Evolutionary conservation across 2,329 filamentous ascomycete species (phyloP).

Genomic region (Apiospora sp.): DNA sequence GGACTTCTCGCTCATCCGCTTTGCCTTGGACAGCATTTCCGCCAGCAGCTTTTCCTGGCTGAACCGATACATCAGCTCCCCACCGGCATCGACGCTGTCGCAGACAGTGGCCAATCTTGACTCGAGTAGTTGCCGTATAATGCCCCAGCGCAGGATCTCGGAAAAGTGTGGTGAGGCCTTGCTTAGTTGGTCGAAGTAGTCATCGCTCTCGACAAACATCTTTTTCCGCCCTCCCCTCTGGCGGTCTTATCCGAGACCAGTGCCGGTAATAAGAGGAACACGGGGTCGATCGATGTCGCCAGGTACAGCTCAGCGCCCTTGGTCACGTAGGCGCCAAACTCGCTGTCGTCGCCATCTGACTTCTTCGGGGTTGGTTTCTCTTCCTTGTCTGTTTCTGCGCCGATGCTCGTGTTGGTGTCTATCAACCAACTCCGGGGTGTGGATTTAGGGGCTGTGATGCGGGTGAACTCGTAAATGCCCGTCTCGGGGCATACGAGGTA

Average conservation of each 20-base stretch:
- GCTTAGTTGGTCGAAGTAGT: constrained; percentile 72
- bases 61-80: constrained; percentile 85
- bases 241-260: constrained; percentile 56
- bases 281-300: constrained; percentile 82
- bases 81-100: constrained; percentile 82
- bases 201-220: constrained; percentile 74
- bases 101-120: constrained; percentile 75
- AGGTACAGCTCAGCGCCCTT: constrained; percentile 79
- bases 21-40: constrained; percentile 75
- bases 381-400: constrained; percentile 29
- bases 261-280: constrained; percentile 84
- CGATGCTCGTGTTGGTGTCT: constrained; percentile 40
- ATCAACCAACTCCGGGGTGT: constrained; percentile 70
- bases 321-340: constrained; percentile 53
- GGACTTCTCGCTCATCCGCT: constrained; percentile 67
- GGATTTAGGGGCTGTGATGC: constrained; percentile 59
- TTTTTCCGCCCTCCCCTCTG: constrained; percentile 59
- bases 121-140: constrained; percentile 63
- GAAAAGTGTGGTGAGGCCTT: constrained; percentile 66
- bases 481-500: constrained; percentile 69
- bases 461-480: constrained; percentile 72
- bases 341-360: constrained; percentile 31
- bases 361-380: constrained; percentile 31
- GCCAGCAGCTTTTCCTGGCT: constrained; percentile 74
- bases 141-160: constrained; percentile 59